Base-by-base conservation (phyloP, 2,329 filamentous ascomycete genomes). In the Fusarium sp. region DNA sequence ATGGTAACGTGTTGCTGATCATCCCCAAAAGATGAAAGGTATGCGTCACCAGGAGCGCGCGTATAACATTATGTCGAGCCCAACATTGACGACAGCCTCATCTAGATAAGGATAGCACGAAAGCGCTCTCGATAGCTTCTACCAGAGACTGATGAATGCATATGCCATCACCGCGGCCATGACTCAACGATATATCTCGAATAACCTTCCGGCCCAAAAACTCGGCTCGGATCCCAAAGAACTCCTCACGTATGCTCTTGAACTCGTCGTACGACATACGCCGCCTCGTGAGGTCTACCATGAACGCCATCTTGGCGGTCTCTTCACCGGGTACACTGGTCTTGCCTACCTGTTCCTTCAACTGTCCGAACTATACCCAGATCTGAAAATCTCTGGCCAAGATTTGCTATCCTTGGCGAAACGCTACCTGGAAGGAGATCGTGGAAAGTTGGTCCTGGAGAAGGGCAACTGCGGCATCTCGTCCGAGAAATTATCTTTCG, bases 341-440 rank as follows among this genome's bases (percentile, higher is more conserved):
- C 80, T 89, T n/a, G 86, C 87, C 8, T 87, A 88, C 68, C 81
- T 90, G 14, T 88, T 90, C 77, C 83, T 87, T 27, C 81, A 82
- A 13, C 80, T 89, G 5, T 86, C 85, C 10, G 76, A 77, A 5
- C 67, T 78, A 5, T 82, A 85, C 29, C 86, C 87, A 0, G 76
- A 84, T 41, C 68, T 88, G 4, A 70, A 78, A 14, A 79, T 89
- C 62, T 78, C 80, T 36, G 81, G 81, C 3, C 83, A 86, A 63
- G 76, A 79, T 2, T 77, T 85, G 5, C 62, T 78, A 3, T 80
- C 84, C 58, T 89, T 86, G 86, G 84, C 86, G 0, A 71, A 80
- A 62, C 78, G 77, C 31, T 89, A 90, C 71, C 80, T 89, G 5
- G 77, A 83, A 0, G 83, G 83, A 33, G 76, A 78, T 25, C 77